phyloP scores from a whole-genome alignment of 768 basidiomycete species.

The Mycena vitilis region DNA sequence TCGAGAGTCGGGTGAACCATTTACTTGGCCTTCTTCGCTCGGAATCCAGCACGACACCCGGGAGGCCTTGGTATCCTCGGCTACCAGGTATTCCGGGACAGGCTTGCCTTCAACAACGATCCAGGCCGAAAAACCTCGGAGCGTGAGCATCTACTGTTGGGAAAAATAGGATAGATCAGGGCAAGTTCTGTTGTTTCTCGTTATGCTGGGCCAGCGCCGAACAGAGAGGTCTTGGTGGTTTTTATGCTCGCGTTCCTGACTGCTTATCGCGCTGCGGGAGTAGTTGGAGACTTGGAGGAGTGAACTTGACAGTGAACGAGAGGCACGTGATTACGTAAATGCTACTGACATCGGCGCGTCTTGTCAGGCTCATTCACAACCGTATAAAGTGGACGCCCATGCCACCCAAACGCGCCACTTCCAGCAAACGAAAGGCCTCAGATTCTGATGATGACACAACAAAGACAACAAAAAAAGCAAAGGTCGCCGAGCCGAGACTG shows the following conservation, averaged over 20 bases:
- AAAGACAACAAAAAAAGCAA: conserved; percentile 37
- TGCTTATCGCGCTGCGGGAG: too few relatives aligned
- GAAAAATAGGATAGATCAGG: background rate
- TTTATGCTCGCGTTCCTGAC: too few relatives aligned
- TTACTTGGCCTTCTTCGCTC: conserved; percentile 68
- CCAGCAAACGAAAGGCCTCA: conserved; percentile 32
- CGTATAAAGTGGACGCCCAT: conserved; percentile 8
- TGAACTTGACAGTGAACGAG: background rate
- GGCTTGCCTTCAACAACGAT: conserved; percentile 62
- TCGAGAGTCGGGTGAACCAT: conserved; percentile 20
- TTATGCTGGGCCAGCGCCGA: conserved; percentile 16
- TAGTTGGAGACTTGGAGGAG: too few relatives aligned
- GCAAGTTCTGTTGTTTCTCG: background rate
- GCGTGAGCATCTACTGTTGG: conserved; percentile 51
- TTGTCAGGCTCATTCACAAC: background rate
- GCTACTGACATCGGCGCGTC: too few relatives aligned
- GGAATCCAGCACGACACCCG: conserved; percentile 78
- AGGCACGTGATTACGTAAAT: background rate
- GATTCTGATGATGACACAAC: conserved; percentile 20
- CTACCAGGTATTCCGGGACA: conserved; percentile 68
- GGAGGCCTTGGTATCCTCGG: conserved; percentile 55
- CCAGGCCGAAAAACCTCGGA: conserved; percentile 76
- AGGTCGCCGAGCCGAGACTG: conserved; percentile 33
- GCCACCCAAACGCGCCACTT: conserved; percentile 38
- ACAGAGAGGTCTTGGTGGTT: background rate